These are phyloP conservation scores for Cystofilobasidium bisporidii DNA, from an alignment of 768 basidiomycete genomes.

Conservation along the genomic window DNA sequence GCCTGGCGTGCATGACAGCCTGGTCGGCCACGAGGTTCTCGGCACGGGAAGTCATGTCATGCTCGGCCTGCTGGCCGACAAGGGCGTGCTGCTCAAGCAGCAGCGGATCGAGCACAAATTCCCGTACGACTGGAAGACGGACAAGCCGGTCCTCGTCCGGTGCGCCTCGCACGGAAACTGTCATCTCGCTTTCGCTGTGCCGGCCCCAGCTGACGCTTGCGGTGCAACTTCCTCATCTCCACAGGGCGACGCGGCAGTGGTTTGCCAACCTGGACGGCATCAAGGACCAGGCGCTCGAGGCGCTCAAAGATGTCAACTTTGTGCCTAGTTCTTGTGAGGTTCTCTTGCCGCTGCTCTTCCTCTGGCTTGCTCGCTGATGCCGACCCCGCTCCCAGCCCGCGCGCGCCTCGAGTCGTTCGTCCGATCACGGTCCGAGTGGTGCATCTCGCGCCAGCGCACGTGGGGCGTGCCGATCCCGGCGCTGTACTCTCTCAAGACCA, in stretches of 20 bases:
- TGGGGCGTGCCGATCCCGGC: slow-evolving; percentile 98
- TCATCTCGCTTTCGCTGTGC: no score
- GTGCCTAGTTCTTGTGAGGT: slow-evolving; percentile 63
- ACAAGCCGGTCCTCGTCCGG: slow-evolving; percentile 83
- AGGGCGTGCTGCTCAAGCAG: slow-evolving; percentile 53
- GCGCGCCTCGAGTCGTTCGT: slow-evolving; percentile 82
- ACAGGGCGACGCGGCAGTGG: slow-evolving; percentile 93
- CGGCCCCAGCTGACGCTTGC: no score
- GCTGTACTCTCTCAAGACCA: slow-evolving; percentile 52
- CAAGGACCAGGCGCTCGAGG: slow-evolving; percentile 61
- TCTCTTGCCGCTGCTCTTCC: not conserved
- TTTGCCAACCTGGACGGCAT: slow-evolving; percentile 84
- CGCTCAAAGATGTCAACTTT: slow-evolving; percentile 63
- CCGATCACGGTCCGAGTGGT: slow-evolving; percentile 88
- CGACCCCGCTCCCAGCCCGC: slow-evolving; percentile 57
- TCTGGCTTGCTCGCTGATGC: no score
- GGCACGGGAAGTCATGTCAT: slow-evolving; percentile 60
- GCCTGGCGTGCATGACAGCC: slow-evolving; percentile 40
- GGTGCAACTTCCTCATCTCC: no score
- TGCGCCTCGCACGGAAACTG: no score
- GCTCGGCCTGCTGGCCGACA: slow-evolving; percentile 51
- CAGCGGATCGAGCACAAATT: slow-evolving; percentile 74
- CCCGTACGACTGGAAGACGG: slow-evolving; percentile 94
- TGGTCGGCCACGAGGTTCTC: slow-evolving; percentile 65
- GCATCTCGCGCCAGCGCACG: slow-evolving; percentile 90